These are phyloP conservation scores for Stentor coeruleus DNA, from an alignment of 73 alveolate species.

Conservation along the genomic window DNA sequence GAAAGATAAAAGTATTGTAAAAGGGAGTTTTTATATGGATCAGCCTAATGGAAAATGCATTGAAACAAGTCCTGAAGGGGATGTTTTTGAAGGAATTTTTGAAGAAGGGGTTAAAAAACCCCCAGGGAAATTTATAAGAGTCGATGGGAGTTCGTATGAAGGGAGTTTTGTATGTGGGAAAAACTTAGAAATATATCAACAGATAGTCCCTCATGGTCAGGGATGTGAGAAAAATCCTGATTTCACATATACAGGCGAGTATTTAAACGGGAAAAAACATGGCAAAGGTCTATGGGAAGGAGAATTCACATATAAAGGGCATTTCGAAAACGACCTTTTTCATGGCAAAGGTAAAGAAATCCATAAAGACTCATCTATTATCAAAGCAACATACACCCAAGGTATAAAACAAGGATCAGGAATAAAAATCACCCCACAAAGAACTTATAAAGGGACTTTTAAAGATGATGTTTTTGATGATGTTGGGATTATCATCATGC, in stretches of 20 bases:
- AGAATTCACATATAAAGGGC: slow-evolving; percentile 55
- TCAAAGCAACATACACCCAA: not conserved
- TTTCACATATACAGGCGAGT: slow-evolving; percentile 53
- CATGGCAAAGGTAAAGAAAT: slow-evolving; percentile 59
- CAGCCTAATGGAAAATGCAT: not conserved
- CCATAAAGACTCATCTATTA: not conserved
- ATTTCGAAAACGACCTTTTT: slow-evolving; percentile 31
- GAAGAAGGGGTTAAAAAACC: not conserved
- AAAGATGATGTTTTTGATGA: not conserved
- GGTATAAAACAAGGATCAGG: not conserved
- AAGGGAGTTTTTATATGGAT: not conserved
- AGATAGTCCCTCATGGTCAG: not conserved
- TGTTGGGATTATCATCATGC: not conserved
- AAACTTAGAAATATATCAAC: not conserved
- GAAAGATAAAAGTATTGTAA: not conserved
- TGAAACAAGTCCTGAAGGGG: not conserved
- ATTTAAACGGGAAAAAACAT: slow-evolving; percentile 46
- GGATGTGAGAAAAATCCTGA: not conserved
- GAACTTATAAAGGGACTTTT: not conserved
- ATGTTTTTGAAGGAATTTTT: not conserved
- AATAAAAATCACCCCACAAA: not conserved
- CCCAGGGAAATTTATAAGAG: not conserved
- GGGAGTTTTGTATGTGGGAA: not conserved
- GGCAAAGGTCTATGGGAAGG: slow-evolving; percentile 58
- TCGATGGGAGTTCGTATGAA: not conserved